A percentile compares a stretch with the other conserved stretches of the same genome.
These are phyloP conservation scores for Moringa oleifera DNA, from an alignment of 345 rosid genomes.

Conservation along the genomic window DNA sequence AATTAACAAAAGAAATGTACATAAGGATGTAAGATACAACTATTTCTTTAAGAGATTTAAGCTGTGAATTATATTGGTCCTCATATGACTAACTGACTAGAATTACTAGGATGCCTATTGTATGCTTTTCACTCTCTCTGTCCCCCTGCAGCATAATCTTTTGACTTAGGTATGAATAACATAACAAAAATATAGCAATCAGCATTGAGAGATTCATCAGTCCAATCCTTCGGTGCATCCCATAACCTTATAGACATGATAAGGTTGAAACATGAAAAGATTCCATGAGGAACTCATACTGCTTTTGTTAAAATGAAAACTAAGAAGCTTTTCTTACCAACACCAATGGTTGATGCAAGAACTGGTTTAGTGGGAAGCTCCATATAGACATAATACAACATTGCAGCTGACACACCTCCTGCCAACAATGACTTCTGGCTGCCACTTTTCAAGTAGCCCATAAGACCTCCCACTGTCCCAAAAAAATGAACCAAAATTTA, in stretches of 20 bases:
- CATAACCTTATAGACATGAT: no score
- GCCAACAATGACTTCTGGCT: conserved; percentile 80
- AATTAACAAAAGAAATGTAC: no score
- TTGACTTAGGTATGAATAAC: no score
- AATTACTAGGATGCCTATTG: no score
- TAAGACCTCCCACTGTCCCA: conserved; percentile 72
- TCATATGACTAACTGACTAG: no score
- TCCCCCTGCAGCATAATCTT: no score
- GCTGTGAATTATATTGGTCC: no score
- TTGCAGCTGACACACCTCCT: conserved; percentile 70
- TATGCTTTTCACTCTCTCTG: no score
- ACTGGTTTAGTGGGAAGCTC: conserved; percentile 74
- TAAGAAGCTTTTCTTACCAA: conserved; percentile 44
- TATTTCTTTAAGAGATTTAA: background rate
- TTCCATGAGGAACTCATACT: conserved; percentile 7
- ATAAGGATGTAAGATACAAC: background rate
- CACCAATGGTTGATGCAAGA: conserved; percentile 71
- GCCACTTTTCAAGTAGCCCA: conserved; percentile 84
- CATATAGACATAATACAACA: conserved; percentile 57
- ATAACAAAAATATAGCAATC: background rate
- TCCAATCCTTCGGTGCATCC: background rate
- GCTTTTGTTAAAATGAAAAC: background rate
- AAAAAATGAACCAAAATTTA: conserved; percentile 10
- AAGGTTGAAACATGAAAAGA: no score
- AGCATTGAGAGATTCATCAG: background rate